Evolutionary conservation across 2,329 filamentous ascomycete species (phyloP), one percentile per base, ranked within the genome.

Genomic region (Aspergillus texensis): DNA sequence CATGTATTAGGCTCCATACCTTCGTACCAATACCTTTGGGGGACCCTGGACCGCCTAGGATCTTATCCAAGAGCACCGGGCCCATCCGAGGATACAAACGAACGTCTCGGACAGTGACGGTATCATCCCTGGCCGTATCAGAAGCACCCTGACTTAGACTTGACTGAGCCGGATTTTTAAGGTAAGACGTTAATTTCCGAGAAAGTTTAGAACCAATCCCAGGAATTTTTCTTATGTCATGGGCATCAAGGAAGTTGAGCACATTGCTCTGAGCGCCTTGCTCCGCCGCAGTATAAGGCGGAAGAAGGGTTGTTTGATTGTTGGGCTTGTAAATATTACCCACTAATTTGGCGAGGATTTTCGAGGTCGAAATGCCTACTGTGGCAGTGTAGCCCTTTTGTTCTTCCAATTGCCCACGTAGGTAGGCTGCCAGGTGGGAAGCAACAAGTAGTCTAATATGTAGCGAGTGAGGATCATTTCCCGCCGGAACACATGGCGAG

Each of bases 301-400:
- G 88, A 50, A 96, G 78, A 9, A 98, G 81, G 0, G 91, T 93
- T 0, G 94, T 98, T 77, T 98, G 95, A 65, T 88, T 90, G 63
- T 89, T 89, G 1, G 94, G 94, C 79, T 98, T 98, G 75, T 97
- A 88, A 63, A 90, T 82, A 75, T 88, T 91, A 14, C 94, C 94
- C 11, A 89, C 91, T 16, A 98, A 84, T 77, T 98, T 98, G 63
- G 91, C 88, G 12, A 97, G 82, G 6, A 94, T 78, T 77, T 98
- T 98, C 72, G 90, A 94, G 0, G 92, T 96, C 2, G 93, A 90
- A 26, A 98, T 88, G 4, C 94, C 94, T 48, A 92, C 93, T 1
- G 94, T 94, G 32, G 91, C 91, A 0, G 93, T 97, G 78, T 94
- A 97, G 1, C 93, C 92, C 71, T 89, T 90, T 53, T 92, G 84